These are phyloP conservation scores for Pyrus communis DNA, from an alignment of 306 rosid genomes.

Conservation along the genomic window DNA sequence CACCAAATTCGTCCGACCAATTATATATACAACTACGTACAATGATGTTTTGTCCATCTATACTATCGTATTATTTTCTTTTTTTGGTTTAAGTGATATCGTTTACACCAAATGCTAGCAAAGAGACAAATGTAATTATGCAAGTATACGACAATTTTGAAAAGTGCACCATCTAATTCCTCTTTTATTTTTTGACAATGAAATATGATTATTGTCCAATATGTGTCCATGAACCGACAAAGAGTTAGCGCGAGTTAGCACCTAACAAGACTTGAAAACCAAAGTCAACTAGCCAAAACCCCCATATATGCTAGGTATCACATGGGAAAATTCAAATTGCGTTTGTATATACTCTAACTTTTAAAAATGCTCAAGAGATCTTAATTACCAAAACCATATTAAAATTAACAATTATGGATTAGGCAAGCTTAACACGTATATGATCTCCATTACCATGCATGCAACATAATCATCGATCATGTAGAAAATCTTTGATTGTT, in stretches of 20 bases:
- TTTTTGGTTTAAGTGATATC: too few species aligned
- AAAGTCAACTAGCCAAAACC: too few species aligned
- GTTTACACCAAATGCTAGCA: not conserved
- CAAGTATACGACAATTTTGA: not conserved
- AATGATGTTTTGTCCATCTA: not conserved
- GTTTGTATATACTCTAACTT: not conserved
- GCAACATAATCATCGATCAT: not conserved
- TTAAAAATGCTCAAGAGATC: not conserved
- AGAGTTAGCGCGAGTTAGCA: too few species aligned
- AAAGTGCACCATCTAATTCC: too few species aligned
- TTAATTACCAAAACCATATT: not conserved
- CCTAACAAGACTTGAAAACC: too few species aligned
- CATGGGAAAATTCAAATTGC: not conserved
- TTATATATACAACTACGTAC: not conserved
- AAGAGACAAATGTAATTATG: not conserved
- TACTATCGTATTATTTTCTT: too few species aligned
- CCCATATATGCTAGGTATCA: not conserved
- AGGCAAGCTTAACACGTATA: not conserved
- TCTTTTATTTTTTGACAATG: too few species aligned
- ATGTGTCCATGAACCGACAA: too few species aligned
- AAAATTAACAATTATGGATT: not conserved
- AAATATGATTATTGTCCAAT: too few species aligned
- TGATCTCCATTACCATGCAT: not conserved
- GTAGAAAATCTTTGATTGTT: not conserved
- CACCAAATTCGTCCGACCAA: not conserved